Conservation (phyloP, 2,329 filamentous ascomycete species). For the Meredithiella fracta region DNA sequence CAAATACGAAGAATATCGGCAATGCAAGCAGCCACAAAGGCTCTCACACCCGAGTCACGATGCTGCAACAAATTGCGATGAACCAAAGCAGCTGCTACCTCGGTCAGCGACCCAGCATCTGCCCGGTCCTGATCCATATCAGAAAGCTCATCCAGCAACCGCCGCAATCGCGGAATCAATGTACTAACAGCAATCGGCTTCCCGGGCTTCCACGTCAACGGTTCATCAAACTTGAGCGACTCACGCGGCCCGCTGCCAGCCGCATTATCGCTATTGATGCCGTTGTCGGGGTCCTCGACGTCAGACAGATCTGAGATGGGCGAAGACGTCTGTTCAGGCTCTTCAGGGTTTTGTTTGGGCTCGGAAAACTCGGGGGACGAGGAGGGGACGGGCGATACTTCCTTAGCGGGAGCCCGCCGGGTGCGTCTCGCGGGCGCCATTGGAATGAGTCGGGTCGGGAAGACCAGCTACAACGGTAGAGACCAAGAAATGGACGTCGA, state of each 20-base stretch:
- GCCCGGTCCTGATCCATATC: constrained; percentile 77
- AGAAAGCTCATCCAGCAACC: constrained; percentile 65
- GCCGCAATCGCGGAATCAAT: constrained; percentile 64
- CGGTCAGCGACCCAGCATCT: constrained; percentile 65
- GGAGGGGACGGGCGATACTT: constrained; percentile 8
- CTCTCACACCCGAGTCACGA: constrained; percentile 85
- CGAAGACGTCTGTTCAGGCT: constrained; percentile 10
- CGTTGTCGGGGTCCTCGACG: constrained; percentile 10
- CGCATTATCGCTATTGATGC: constrained; percentile 17
- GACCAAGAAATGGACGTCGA: not conserved
- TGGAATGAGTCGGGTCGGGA: not conserved
- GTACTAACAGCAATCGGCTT: constrained; percentile 74
- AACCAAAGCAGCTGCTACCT: constrained; percentile 72
- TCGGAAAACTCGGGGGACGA: constrained; percentile 13
- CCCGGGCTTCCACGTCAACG: constrained; percentile 80
- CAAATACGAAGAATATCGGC: constrained; percentile 87
- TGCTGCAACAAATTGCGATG: constrained; percentile 69
- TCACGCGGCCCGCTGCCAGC: constrained; percentile 17
- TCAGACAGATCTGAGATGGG: constrained; percentile 14
- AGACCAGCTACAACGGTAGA: not conserved
- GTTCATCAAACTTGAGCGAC: constrained; percentile 61
- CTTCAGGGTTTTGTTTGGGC: constrained; percentile 11
- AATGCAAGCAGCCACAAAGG: constrained; percentile 73
- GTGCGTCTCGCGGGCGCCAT: constrained; percentile 14
- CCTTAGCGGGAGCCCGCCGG: constrained; percentile 13